Conservation (phyloP, 148 eudicot genomes). For the Tetragonia tetragonoides region DNA sequence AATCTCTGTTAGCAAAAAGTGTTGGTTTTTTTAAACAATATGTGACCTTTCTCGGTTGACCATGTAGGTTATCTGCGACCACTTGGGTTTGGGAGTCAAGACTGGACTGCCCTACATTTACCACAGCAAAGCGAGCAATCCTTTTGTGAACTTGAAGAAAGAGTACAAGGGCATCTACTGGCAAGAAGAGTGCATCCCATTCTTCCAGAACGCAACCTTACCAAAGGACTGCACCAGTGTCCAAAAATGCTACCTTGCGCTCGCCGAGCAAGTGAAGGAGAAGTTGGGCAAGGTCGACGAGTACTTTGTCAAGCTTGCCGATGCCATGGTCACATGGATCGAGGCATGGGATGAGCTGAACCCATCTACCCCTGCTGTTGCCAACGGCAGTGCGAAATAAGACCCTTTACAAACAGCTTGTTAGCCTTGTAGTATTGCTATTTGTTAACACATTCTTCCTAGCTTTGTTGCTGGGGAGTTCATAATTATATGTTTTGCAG, state of each 20-base stretch:
- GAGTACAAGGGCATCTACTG: conserved; percentile 95
- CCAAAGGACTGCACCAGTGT: conserved; percentile 74
- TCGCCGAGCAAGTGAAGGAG: conserved; percentile 73
- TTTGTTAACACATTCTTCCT: conserved; percentile 12
- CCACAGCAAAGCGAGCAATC: conserved; percentile 96
- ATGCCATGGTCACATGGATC: conserved; percentile 88
- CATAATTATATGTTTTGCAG: conserved; percentile 20
- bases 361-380: conserved; percentile 34
- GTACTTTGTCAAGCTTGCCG: conserved; percentile 79
- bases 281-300: conserved; percentile 80
- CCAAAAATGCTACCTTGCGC: conserved; percentile 74
- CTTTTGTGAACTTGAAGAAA: conserved; percentile 80
- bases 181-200: conserved; percentile 88
- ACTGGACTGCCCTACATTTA: conserved; percentile 88
- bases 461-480: conserved; percentile 10
- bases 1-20: not conserved
- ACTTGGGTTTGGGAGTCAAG: conserved; percentile 75
- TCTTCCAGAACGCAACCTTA: conserved; percentile 70
- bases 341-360: conserved; percentile 91
- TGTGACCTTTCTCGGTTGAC: conserved; percentile 9
- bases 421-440: conserved; percentile 19
- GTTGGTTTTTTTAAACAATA: not conserved
- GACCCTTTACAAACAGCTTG: not conserved
- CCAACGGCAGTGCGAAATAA: conserved; percentile 46
- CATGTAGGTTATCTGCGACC: conserved; percentile 79